Base-by-base conservation (phyloP, 2,329 filamentous ascomycete genomes). In the Fusarium torreyae region DNA sequence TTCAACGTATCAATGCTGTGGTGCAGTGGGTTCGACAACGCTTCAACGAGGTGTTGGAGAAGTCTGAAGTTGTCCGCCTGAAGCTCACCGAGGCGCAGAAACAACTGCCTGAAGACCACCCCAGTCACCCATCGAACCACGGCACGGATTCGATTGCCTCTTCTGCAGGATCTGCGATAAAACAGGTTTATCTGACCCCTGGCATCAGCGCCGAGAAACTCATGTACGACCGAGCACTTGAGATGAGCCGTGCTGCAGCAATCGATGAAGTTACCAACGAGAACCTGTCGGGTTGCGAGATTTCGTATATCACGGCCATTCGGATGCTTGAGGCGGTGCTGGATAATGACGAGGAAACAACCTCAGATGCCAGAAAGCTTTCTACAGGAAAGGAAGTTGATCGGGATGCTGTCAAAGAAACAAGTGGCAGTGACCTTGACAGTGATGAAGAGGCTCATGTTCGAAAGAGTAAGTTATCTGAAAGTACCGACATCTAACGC, bases 41-140 rank as follows among this genome's bases (percentile, higher is more conserved):
- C 7, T 99, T 99, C 85, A 99, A 99, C 77, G 96, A 98, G 78
- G 96, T 97, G 39, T 83, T 98, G 64, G 94, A 98, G 81, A 99
- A 99, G 82, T 94, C 94, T 1, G 95, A 98, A 76, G 87, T 98
- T 69, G 94, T 97, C n/a, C 92, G 94, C 46, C 85, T 94, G 46
- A 97, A 94, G 77, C 86, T 99, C 49, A 85, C 94, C 44, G 93
- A 97, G 66, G 94, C 92, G 6, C 96, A 99, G 78, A 91, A 90
- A 77, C 88, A 90, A 72, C 85, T 99, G 6, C 94, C 96, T 0
- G 85, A 89, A 48, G 92, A 96, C 72, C 95, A 99, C 73, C 92
- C 94, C 1, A 92, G 90, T 71, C 94, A 98, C 75, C 94, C 94
- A 1, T 90, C 84, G 74, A 97, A 97, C 73, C 90, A 93, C 56